Evolutionary conservation across 2,329 filamentous ascomycete species (phyloP), one percentile per base, ranked within the genome.

Genomic region (Phyllosticta capitalensis): DNA sequence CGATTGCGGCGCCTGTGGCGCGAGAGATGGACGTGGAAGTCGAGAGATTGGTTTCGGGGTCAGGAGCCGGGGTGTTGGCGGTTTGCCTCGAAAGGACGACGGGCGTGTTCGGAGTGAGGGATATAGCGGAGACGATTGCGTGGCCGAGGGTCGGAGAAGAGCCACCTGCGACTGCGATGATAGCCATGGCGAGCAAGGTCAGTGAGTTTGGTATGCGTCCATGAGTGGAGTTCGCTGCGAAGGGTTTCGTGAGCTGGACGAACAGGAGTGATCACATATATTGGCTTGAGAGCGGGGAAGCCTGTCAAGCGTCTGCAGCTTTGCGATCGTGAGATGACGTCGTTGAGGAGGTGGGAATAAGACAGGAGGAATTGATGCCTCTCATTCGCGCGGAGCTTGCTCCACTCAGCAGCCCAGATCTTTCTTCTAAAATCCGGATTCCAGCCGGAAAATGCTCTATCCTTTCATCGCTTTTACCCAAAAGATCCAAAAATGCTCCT

Each of bases 21-120:
- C 30, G 6, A 38, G 7, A 10, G 30, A 38, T 28, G 9, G 28
- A 17, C 9, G 49, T 38, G n/a, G 24, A 21, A 6, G 54, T 10
- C 9, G 33, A 48, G 54, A 45, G 26, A 0, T 33, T 3, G 12
- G 30, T 21, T 48, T 63, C 52, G 38, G 38, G 9, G 48, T 61
- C 52, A 57, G 56, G 64, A 45, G 56, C 28, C n/a, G 61, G 58
- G n/a, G 51, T 62, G 45, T 58, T 38, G 4, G 24, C 64, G 26
- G 52, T 64, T 9, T 58, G 52, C n/a, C 69, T 63, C 0, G 68
- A 67, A n/a, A 73, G 63, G 52, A 72, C 69, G 38, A 72, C 59
- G 9, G 65, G 65, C 4, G 62, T 63, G 51, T 72, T 62, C 12
- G 63, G 61, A 14, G 63, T 60, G 38, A 62, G 14, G 56, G 61